Evolutionary conservation across 2,329 filamentous ascomycete species (phyloP).

Genomic region (Arthrinium phaeospermum): DNA sequence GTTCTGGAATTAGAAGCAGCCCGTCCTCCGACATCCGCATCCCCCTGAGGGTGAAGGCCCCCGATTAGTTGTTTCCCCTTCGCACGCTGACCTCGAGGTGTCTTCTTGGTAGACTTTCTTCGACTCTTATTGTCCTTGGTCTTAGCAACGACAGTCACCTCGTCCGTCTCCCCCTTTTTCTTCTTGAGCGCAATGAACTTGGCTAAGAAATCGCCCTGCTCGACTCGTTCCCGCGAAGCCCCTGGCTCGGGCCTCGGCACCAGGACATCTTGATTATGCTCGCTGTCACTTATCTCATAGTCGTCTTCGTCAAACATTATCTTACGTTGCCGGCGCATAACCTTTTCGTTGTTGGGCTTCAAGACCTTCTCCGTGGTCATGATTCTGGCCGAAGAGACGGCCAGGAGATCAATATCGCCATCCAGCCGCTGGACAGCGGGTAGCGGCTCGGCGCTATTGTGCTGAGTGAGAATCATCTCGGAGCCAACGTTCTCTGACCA

Average conservation of each 20-base stretch:
- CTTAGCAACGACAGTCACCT: slow-evolving; percentile 64
- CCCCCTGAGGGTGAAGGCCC: neutral
- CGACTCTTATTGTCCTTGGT: slow-evolving; percentile 3
- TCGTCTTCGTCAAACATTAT: slow-evolving; percentile 29
- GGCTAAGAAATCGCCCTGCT: slow-evolving; percentile 61
- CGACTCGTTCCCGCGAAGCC: slow-evolving; percentile 49
- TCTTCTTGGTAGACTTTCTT: slow-evolving; percentile 10
- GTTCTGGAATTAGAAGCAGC: neutral
- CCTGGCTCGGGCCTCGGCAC: slow-evolving; percentile 54
- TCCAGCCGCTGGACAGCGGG: neutral
- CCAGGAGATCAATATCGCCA: slow-evolving; percentile 18
- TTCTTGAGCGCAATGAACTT: slow-evolving; percentile 69
- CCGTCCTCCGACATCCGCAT: neutral
- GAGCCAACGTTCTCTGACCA: slow-evolving; percentile 89
- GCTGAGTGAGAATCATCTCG: slow-evolving; percentile 73
- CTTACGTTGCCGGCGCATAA: slow-evolving; percentile 8
- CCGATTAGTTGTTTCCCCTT: neutral
- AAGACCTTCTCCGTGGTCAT: slow-evolving; percentile 17
- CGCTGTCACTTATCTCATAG: slow-evolving; percentile 29
- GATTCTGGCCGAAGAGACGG: slow-evolving; percentile 20
- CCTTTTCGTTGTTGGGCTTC: slow-evolving; percentile 2
- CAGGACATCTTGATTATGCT: slow-evolving; percentile 43
- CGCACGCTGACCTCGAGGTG: neutral
- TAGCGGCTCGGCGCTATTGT: slow-evolving; percentile 40
- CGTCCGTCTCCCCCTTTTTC: slow-evolving; percentile 67